Percentiles rank a stretch among this genome's conserved stretches.
phyloP scores from a whole-genome alignment of 2,329 filamentous ascomycete species.

The Phaeosphaeria sp. region DNA sequence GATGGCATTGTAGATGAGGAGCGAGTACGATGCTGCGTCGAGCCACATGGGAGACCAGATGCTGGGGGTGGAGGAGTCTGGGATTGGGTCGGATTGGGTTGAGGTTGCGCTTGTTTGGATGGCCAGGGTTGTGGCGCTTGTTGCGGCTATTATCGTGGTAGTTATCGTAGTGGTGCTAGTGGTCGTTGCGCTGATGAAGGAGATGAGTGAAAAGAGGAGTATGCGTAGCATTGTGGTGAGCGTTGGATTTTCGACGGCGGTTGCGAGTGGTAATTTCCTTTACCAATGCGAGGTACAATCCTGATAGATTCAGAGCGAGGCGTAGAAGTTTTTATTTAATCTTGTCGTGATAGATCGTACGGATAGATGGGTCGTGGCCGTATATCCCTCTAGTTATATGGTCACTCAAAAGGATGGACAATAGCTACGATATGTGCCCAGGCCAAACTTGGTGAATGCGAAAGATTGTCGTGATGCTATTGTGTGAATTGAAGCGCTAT shows the following conservation, averaged over 20 bases:
- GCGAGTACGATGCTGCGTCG: constrained; percentile 14
- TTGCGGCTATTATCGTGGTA: too few species aligned
- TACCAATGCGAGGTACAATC: too few species aligned
- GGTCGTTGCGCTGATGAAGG: too few species aligned
- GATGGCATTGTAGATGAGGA: constrained; percentile 29
- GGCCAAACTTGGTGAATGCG: neutral
- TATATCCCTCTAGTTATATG: too few species aligned
- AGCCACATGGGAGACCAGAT: constrained; percentile 9
- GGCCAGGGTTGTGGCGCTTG: too few species aligned
- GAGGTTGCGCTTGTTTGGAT: neutral
- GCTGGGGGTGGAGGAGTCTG: neutral
- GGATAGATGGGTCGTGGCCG: too few species aligned
- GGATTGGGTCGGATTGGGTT: neutral
- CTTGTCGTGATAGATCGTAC: too few species aligned
- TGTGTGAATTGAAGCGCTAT: constrained; percentile 17
- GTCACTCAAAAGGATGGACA: neutral
- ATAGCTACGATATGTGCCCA: neutral
- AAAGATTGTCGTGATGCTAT: constrained; percentile 8
- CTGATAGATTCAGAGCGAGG: neutral
- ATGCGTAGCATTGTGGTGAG: neutral
- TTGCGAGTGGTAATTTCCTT: too few species aligned
- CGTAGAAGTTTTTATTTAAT: too few species aligned
- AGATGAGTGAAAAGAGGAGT: neutral
- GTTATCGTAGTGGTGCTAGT: too few species aligned
- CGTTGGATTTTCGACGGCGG: neutral